Percentiles rank a stretch among this genome's conserved stretches.
These are phyloP conservation scores for Colletotrichum camelliae DNA, from an alignment of 2,329 filamentous ascomycete species.

Conservation along the genomic window DNA sequence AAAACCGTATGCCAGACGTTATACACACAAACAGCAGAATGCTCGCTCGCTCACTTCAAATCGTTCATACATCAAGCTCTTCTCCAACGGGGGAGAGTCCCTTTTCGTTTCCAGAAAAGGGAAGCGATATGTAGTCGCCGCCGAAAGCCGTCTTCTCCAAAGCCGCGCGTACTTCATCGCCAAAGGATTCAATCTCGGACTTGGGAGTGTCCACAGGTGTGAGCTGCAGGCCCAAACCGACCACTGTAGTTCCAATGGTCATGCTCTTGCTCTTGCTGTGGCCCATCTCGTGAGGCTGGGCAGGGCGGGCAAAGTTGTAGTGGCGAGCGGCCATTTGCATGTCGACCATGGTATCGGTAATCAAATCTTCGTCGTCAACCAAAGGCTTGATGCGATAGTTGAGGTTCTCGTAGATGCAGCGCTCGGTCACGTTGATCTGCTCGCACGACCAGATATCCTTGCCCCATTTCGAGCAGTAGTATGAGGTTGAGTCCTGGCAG, in stretches of 20 bases:
- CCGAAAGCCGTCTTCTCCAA: slow-evolving; percentile 1
- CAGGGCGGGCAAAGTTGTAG: slow-evolving; percentile 24
- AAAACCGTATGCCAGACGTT: neutral
- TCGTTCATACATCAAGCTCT: neutral
- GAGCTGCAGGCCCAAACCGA: slow-evolving; percentile 43
- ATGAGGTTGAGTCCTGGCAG: slow-evolving; percentile 55
- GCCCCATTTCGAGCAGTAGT: slow-evolving; percentile 61
- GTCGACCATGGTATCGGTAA: slow-evolving; percentile 65
- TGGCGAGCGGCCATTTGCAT: slow-evolving; percentile 64
- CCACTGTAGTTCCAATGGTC: slow-evolving; percentile 42
- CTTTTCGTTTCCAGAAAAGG: neutral
- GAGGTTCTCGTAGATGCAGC: slow-evolving; percentile 68
- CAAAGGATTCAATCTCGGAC: slow-evolving; percentile 14
- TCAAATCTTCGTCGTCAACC: slow-evolving; percentile 58
- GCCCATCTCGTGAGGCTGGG: slow-evolving; percentile 13
- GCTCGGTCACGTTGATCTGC: slow-evolving; percentile 69
- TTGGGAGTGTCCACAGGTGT: slow-evolving; percentile 44
- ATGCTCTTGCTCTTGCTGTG: slow-evolving; percentile 41
- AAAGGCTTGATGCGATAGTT: slow-evolving; percentile 68
- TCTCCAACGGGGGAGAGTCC: slow-evolving; percentile 17
- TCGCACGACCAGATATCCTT: slow-evolving; percentile 61
- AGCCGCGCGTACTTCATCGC: slow-evolving; percentile 9
- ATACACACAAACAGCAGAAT: slow-evolving; percentile 4
- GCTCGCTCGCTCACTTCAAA: slow-evolving; percentile 15
- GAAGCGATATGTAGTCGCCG: slow-evolving; percentile 16